A percentile compares a stretch with the other conserved stretches of the same genome.
phyloP scores from a whole-genome alignment of 768 basidiomycete species.

The Strobilomyces confusus region DNA sequence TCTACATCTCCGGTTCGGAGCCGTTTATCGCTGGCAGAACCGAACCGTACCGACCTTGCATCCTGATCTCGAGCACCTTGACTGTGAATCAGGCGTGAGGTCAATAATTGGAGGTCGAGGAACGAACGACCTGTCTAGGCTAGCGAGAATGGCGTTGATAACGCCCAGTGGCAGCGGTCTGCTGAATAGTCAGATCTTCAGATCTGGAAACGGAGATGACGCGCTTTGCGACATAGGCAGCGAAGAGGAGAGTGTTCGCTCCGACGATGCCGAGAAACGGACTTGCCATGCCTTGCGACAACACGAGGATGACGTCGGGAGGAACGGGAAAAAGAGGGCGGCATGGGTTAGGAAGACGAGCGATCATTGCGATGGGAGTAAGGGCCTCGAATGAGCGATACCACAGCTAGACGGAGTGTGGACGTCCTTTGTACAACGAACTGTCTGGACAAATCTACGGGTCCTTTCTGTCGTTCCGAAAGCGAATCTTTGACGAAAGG shows the following conservation, averaged over 20 bases:
- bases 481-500: not conserved
- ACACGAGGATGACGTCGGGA: not conserved
- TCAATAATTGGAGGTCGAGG: not conserved
- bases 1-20: slow-evolving; percentile 81
- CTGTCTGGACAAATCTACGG: slow-evolving; percentile 82
- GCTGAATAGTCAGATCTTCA: slow-evolving; percentile 71
- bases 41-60: slow-evolving; percentile 99
- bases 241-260: slow-evolving; percentile 94
- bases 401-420: slow-evolving; percentile 1
- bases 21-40: slow-evolving; percentile 67
- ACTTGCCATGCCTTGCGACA: slow-evolving; percentile 69
- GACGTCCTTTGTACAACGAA: slow-evolving; percentile 91
- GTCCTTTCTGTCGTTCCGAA: slow-evolving; percentile 63
- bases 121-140: slow-evolving; percentile 58
- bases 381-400: not conserved
- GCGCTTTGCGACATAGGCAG: slow-evolving; percentile 77
- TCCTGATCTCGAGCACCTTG: slow-evolving; percentile 98
- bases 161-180: slow-evolving; percentile 93
- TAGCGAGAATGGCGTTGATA: slow-evolving; percentile 83
- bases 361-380: not conserved
- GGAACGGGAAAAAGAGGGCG: not conserved
- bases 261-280: slow-evolving; percentile 91
- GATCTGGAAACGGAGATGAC: slow-evolving; percentile 89
- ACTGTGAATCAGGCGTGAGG: slow-evolving; percentile 39
- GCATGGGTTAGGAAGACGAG: not conserved